Evolutionary conservation across 352 stramenopile species (phyloP).

Genomic region (Globisporangium paroecandrum): DNA sequence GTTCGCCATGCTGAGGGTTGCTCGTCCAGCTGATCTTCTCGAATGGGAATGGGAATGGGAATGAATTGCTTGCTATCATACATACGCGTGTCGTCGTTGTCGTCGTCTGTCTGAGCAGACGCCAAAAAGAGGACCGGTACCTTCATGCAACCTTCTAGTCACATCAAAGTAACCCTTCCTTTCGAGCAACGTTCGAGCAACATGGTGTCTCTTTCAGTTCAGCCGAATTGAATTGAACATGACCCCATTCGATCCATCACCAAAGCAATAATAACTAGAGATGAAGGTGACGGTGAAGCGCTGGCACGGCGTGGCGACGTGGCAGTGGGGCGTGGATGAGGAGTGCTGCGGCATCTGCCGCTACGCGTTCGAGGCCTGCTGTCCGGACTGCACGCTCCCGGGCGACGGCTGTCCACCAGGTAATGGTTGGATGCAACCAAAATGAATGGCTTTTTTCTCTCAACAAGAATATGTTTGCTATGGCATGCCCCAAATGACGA

Average conservation of each 20-base stretch:
- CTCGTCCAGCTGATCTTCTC: not conserved
- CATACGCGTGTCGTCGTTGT: not conserved
- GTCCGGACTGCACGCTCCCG: slow-evolving; percentile 70
- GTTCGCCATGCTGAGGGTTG: not conserved
- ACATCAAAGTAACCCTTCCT: not conserved
- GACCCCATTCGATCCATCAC: not conserved
- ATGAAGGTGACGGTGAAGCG: slow-evolving; percentile 87
- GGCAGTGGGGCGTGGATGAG: slow-evolving; percentile 89
- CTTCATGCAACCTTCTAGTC: not conserved
- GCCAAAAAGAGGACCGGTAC: not conserved
- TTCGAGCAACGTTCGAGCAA: not conserved
- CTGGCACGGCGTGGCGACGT: slow-evolving; percentile 89
- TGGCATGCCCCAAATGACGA: not conserved
- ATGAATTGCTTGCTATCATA: not conserved
- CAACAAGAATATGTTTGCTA: not conserved
- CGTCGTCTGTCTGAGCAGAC: not conserved
- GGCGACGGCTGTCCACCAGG: slow-evolving; percentile 84
- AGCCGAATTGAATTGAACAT: not conserved
- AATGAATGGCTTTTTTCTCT: no score
- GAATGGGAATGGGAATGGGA: not conserved
- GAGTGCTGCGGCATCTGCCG: slow-evolving; percentile 89
- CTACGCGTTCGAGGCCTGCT: slow-evolving; percentile 81
- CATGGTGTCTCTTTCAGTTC: not conserved
- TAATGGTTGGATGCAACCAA: no score
- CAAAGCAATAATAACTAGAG: not conserved